Evolutionary conservation across 2,329 filamentous ascomycete genomes (phyloP).

Genomic region (Tolypocladium pustulatum): DNA sequence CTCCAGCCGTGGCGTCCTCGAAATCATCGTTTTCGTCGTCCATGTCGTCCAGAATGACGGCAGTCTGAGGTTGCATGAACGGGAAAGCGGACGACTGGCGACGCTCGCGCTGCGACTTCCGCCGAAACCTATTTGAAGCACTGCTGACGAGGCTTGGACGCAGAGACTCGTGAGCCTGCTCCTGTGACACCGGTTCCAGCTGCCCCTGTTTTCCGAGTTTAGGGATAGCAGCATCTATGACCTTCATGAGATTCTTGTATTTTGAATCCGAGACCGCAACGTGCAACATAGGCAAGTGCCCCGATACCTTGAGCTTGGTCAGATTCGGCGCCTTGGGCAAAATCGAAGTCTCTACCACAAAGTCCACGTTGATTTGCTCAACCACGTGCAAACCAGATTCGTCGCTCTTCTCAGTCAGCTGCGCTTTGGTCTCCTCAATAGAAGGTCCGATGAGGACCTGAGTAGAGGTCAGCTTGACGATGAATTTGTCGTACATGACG

Average conservation of each 20-base stretch:
- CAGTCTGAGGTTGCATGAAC: conserved; percentile 59
- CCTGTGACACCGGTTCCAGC: conserved; percentile 12
- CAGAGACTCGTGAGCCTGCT: conserved; percentile 12
- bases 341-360: conserved; percentile 92
- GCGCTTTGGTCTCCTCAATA: conserved; percentile 77
- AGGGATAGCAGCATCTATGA: conserved; percentile 91
- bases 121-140: conserved; percentile 33
- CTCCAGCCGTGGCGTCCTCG: conserved; percentile 54
- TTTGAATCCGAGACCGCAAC: conserved; percentile 88
- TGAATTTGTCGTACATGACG: conserved; percentile 95
- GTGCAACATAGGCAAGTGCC: conserved; percentile 84
- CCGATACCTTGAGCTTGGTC: conserved; percentile 83
- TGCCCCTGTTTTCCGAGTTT: conserved; percentile 48
- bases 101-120: conserved; percentile 35
- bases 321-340: conserved; percentile 91
- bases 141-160: conserved; percentile 36
- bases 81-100: conserved; percentile 63
- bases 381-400: conserved; percentile 76
- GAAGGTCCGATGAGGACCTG: conserved; percentile 93
- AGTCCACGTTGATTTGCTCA: conserved; percentile 94
- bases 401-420: conserved; percentile 59
- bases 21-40: conserved; percentile 57
- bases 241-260: conserved; percentile 92
- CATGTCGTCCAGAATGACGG: conserved; percentile 72
- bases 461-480: conserved; percentile 85